phyloP scores from a whole-genome alignment of 352 stramenopile genomes.

The Peronospora belbahrii region DNA sequence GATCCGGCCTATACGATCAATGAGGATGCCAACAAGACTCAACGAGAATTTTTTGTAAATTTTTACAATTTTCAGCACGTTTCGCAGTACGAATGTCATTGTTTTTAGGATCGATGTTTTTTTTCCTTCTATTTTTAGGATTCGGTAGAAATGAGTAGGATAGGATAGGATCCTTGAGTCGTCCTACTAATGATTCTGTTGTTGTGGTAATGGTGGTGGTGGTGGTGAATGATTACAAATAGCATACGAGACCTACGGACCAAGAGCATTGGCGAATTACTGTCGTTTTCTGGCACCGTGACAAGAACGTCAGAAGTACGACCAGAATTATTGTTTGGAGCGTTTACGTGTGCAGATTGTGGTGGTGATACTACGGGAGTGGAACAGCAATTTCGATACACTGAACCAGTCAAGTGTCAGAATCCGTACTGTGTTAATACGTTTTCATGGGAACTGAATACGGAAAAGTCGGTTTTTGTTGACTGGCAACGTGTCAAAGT shows the following conservation, averaged over 20 bases:
- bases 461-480: slow-evolving; percentile 91
- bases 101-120: slow-evolving; percentile 10
- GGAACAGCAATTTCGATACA: slow-evolving; percentile 98
- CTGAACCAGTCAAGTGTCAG: slow-evolving; percentile 92
- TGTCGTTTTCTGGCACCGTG: slow-evolving; percentile 92
- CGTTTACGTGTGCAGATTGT: slow-evolving; percentile 94
- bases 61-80: slow-evolving; percentile 88
- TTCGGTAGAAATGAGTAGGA: neutral
- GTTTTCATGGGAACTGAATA: slow-evolving; percentile 76
- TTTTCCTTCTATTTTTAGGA: neutral
- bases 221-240: neutral
- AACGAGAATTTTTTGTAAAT: slow-evolving; percentile 82
- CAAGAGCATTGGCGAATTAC: slow-evolving; percentile 89
- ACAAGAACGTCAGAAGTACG: slow-evolving; percentile 96
- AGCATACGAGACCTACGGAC: slow-evolving; percentile 91
- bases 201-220: neutral
- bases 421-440: slow-evolving; percentile 95
- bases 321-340: slow-evolving; percentile 93
- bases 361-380: slow-evolving; percentile 87
- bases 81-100: slow-evolving; percentile 40
- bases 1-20: slow-evolving; percentile 71
- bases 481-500: slow-evolving; percentile 99
- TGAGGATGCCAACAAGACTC: slow-evolving; percentile 72
- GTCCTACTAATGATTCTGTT: neutral
- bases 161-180: too few species aligned